Base-by-base conservation (phyloP, 768 basidiomycete genomes). In the Lactifluus hygrophoroides region DNA sequence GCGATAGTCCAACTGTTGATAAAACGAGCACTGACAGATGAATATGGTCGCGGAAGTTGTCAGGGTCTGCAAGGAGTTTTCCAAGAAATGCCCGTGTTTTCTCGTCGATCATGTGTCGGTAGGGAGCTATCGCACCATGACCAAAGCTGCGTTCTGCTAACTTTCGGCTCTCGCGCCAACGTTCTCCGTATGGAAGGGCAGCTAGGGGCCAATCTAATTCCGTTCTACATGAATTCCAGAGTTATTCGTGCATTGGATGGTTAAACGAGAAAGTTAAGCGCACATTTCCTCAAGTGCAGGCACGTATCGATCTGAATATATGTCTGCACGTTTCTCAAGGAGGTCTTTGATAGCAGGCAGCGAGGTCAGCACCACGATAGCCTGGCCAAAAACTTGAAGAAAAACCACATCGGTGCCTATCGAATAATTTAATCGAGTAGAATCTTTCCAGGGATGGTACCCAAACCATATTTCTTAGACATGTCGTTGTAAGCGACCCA, bases 361-460 rank as follows among this genome's bases (percentile, higher is more conserved):
- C 55, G 74, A 75, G 66, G 75, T 80, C 28, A 83, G 67, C 54
- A 84, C 69, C 47, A 83, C 62, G 66, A 79, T 74, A 9, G 75
- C 72, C 56, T 76, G 75, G 27, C 76, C 73, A 28, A 83, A 66
- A 23, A 80, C 57, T 46, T 67, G 66, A 44, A 75, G n/a, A n/a
- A n/a, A n/a, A n/a, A n/a, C n/a, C n/a, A n/a, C n/a, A n/a, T n/a
- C n/a, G n/a, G n/a, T n/a, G n/a, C n/a, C n/a, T n/a, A n/a, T n/a
- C n/a, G n/a, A n/a, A n/a, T n/a, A n/a, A n/a, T n/a, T n/a, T n/a
- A n/a, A n/a, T n/a, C n/a, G n/a, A n/a, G n/a, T n/a, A n/a, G n/a
- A n/a, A n/a, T n/a, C n/a, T n/a, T n/a, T n/a, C n/a, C n/a, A n/a
- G n/a, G n/a, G n/a, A n/a, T n/a, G n/a, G n/a, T n/a, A n/a, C n/a